Evolutionary conservation across 176 grass and related monocot genomes (phyloP), one percentile per base, ranked within the genome.

Genomic region (Canna indica): DNA sequence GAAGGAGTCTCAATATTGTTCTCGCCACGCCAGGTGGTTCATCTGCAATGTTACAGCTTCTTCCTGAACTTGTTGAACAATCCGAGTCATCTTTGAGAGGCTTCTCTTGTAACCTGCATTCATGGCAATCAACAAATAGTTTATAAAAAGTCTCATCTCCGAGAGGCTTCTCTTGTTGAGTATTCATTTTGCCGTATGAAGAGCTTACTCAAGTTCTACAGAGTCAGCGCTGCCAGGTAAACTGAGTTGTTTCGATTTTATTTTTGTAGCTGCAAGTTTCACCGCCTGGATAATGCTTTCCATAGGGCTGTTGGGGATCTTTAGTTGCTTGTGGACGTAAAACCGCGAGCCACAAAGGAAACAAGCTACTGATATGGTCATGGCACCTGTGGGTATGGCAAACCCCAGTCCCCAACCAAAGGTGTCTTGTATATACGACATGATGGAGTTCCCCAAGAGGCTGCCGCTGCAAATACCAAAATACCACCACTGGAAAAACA

Each of bases 401-500:
- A 97, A 97, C 34, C 93, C 93, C 72, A 91, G 59, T 0, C 68
- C 88, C 93, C 93, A 97, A 34, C 88, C 81, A 16, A 83, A 46
- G 24, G 86, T 89, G 71, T 97, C 93, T 56, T 97, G 93, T 36
- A 91, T 74, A 42, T 97, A 91, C 1, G 93, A 82, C 83, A 91
- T 87, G 63, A 61, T 81, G 36, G 86, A 85, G 74, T 97, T 97
- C 3, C 93, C 93, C 72, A 97, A 56, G 52, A 97, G 79, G 78
- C 88, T 87, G 36, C 93, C 93, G 16, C 71, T 87, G 53, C 93
- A 97, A 31, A 97, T 81, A 74, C 93, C 93, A 28, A 97, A 91
- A 82, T 97, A 97, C 93, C 93, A 97, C 88, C 86, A 97, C 67
- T 85, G 88, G 81, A 97, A 97, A 75, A 97, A 97, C 25, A 72